Percentiles rank a stretch among this genome's conserved stretches.
Evolutionary conservation across 164 flowering plant genomes (phyloP).

Genomic region (Vitis cinerea): DNA sequence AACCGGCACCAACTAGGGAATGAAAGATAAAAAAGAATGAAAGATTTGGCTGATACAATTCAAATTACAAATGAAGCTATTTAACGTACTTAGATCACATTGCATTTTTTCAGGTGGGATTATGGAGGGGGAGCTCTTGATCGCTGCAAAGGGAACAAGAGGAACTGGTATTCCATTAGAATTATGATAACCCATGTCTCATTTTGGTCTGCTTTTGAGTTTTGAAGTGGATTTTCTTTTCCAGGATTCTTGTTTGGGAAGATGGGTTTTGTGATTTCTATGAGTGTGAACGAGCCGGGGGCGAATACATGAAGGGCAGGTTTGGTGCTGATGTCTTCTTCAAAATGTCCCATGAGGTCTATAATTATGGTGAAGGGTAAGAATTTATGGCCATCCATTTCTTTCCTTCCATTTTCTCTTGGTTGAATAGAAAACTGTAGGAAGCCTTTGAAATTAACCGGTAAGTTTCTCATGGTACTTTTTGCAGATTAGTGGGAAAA

Average conservation of each 20-base stretch:
- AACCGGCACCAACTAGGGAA: not conserved
- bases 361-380: constrained; percentile 85
- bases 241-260: constrained; percentile 90
- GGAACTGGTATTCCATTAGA: constrained; percentile 62
- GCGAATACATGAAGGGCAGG: constrained; percentile 38
- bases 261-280: constrained; percentile 75
- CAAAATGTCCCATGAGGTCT: constrained; percentile 89
- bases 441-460: not conserved
- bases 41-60: not conserved
- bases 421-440: not conserved
- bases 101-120: constrained; percentile 70
- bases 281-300: constrained; percentile 55
- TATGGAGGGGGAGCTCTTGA: constrained; percentile 63
- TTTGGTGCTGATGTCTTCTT: constrained; percentile 80
- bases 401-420: not conserved
- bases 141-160: constrained; percentile 72
- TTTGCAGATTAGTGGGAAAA: constrained; percentile 69
- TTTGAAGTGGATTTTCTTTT: constrained; percentile 14
- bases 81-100: constrained; percentile 3
- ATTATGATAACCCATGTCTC: constrained; percentile 5
- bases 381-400: not conserved
- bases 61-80: too few species aligned
- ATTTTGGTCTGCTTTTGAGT: constrained; percentile 2
- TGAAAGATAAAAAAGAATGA: not conserved
- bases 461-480: not conserved